These are phyloP conservation scores for Isochrysis galbana DNA, from an alignment of 78 protist genomes.

Conservation along the genomic window DNA sequence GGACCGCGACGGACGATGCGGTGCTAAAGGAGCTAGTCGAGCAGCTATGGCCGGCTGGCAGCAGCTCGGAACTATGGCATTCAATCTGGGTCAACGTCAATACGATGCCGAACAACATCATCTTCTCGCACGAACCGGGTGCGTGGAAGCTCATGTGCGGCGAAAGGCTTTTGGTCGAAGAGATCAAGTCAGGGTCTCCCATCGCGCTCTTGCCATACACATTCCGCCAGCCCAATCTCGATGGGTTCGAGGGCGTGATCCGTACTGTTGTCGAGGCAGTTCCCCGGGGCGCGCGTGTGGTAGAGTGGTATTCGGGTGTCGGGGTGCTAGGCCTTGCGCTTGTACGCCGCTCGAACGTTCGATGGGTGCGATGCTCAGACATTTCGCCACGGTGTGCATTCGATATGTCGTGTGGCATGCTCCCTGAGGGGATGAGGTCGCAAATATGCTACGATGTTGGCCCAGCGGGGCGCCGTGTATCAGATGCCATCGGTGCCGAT, in stretches of 20 bases:
- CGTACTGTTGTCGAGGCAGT: neutral
- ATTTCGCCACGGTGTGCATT: neutral
- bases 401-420: neutral
- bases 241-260: slow-evolving; percentile 7
- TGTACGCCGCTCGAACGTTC: neutral
- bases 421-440: neutral
- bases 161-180: neutral
- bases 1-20: neutral
- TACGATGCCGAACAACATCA: neutral
- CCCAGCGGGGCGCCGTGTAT: neutral
- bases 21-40: neutral
- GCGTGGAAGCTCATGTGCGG: neutral
- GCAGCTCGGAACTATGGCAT: neutral
- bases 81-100: slow-evolving; percentile 6
- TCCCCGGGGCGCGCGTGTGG: neutral
- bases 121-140: neutral
- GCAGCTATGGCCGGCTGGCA: neutral
- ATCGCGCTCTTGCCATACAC: neutral
- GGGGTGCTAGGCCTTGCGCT: neutral
- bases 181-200: neutral
- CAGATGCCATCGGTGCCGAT: neutral
- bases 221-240: slow-evolving; percentile 25
- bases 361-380: slow-evolving; percentile 32
- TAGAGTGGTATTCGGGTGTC: slow-evolving; percentile 23
- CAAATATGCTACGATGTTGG: neutral